These are phyloP conservation scores for Dysphania ambrosioides DNA, from an alignment of 148 eudicot species.

Conservation along the genomic window DNA sequence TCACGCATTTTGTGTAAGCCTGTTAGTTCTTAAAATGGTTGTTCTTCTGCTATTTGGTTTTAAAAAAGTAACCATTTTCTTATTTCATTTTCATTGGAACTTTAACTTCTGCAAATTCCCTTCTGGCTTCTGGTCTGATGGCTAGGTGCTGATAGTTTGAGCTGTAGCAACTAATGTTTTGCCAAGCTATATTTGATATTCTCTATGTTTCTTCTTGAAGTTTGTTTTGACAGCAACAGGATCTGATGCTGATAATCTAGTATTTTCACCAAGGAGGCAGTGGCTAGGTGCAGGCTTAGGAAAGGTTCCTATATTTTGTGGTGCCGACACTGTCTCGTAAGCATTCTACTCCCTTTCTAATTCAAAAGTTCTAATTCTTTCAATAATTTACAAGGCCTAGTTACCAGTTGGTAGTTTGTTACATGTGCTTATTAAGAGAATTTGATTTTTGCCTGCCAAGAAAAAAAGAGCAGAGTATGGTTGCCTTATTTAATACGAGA, in stretches of 20 bases:
- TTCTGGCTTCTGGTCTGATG: neutral
- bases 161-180: slow-evolving; percentile 8
- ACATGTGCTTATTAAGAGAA: no score
- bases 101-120: neutral
- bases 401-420: neutral
- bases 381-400: neutral
- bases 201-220: slow-evolving; percentile 34
- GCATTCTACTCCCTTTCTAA: slow-evolving; percentile 24
- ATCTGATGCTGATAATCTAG: slow-evolving; percentile 70
- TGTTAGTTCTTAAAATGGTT: neutral
- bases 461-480: neutral
- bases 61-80: neutral
- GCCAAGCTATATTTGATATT: neutral
- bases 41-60: neutral
- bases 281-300: slow-evolving; percentile 76
- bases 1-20: neutral
- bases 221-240: slow-evolving; percentile 92
- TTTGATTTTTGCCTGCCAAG: neutral
- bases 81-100: neutral
- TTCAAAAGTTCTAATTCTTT: neutral
- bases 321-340: slow-evolving; percentile 77
- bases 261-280: slow-evolving; percentile 57
- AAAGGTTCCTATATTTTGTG: slow-evolving; percentile 81
- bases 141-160: neutral
- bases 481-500: neutral